These are phyloP conservation scores for Vicia faba DNA, from an alignment of 306 rosid genomes.

Conservation along the genomic window DNA sequence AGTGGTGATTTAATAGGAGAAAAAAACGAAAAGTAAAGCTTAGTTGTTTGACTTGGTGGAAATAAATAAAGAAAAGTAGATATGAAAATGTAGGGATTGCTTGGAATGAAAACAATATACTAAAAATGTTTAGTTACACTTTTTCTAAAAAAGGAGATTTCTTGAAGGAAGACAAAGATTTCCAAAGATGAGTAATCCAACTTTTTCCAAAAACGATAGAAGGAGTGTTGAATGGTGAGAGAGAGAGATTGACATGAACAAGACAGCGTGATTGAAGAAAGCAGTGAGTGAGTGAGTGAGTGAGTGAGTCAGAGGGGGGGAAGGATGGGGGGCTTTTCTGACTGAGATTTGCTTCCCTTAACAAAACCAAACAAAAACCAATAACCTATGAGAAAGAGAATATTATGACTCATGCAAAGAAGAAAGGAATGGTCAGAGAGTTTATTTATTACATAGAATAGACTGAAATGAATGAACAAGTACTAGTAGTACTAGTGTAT, in stretches of 20 bases:
- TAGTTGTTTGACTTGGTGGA: conserved; percentile 35
- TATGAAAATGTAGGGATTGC: conserved; percentile 53
- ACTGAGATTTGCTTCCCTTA: conserved; percentile 69
- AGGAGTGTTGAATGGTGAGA: conserved; percentile 41
- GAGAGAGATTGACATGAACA: conserved; percentile 63
- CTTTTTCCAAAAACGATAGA: conserved; percentile 55
- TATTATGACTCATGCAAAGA: conserved; percentile 54
- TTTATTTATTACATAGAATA: neutral
- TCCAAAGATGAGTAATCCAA: conserved; percentile 43
- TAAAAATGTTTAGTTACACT: conserved; percentile 43
- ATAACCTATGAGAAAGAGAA: conserved; percentile 45
- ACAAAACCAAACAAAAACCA: conserved; percentile 64
- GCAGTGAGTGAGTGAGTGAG: neutral
- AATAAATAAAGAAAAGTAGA: neutral
- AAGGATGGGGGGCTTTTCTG: conserved; percentile 48
- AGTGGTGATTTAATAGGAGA: neutral
- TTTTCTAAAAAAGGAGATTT: conserved; percentile 65
- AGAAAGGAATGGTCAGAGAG: conserved; percentile 49
- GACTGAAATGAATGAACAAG: conserved; percentile 4
- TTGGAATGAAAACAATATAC: conserved; percentile 54
- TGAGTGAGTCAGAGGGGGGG: neutral
- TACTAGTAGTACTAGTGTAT: neutral
- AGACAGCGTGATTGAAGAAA: conserved; percentile 55
- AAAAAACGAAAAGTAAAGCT: neutral
- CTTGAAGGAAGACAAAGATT: conserved; percentile 58